Evolutionary conservation across 768 basidiomycete genomes (phyloP).

Genomic region (Rhizopogon sp.): DNA sequence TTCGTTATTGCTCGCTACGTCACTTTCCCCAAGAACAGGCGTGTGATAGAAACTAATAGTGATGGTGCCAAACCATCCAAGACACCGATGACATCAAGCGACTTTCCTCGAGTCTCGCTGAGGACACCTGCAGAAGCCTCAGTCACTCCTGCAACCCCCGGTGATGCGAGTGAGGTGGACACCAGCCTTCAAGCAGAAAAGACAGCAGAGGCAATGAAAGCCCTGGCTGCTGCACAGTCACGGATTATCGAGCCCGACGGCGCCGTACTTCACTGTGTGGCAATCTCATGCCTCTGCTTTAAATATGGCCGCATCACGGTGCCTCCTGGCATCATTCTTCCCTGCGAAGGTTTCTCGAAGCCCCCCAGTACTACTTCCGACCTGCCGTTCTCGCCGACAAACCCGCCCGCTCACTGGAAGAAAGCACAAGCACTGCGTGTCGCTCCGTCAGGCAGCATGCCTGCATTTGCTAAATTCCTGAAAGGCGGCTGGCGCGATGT

Average conservation of each 20-base stretch:
- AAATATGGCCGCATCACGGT: conserved; percentile 70
- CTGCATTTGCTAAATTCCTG: conserved; percentile 35
- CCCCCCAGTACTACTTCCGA: conserved; percentile 9
- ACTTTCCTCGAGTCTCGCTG: conserved; percentile 23
- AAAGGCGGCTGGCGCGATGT: conserved; percentile 59
- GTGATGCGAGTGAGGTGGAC: background rate
- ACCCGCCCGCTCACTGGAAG: conserved; percentile 25
- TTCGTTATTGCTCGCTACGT: conserved; percentile 63
- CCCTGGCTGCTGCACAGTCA: conserved; percentile 4
- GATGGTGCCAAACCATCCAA: conserved; percentile 8
- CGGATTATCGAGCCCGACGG: conserved; percentile 38
- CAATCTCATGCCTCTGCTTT: conserved; percentile 61
- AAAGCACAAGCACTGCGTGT: conserved; percentile 19
- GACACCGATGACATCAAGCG: conserved; percentile 8
- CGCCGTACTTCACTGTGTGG: conserved; percentile 55
- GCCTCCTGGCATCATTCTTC: conserved; percentile 61
- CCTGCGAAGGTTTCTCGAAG: conserved; percentile 49
- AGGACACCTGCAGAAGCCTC: conserved; percentile 32
- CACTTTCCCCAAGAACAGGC: conserved; percentile 35
- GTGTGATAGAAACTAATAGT: background rate
- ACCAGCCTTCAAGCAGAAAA: conserved; percentile 10
- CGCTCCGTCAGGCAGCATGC: conserved; percentile 15
- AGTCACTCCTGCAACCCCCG: conserved; percentile 20
- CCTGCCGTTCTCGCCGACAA: conserved; percentile 25
- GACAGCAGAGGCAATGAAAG: conserved; percentile 4